These are phyloP conservation scores for Leptographium radiaticola DNA, from an alignment of 2,329 filamentous ascomycete species.

Conservation along the genomic window DNA sequence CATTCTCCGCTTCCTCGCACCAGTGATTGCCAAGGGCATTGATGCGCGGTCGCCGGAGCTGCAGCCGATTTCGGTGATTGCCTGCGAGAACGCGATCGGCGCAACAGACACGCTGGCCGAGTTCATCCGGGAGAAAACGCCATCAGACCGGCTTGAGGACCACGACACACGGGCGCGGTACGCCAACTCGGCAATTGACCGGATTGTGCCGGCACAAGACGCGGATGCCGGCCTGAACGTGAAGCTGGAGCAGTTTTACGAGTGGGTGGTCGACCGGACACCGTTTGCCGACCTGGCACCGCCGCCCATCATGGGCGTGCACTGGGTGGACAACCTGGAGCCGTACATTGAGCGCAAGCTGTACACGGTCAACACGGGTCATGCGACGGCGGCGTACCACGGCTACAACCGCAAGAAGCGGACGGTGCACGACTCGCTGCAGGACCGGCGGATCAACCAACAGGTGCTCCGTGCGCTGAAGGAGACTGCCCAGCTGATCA, in stretches of 20 bases:
- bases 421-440: conserved; percentile 80
- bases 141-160: conserved; percentile 49
- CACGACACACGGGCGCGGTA: conserved; percentile 70
- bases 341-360: conserved; percentile 99
- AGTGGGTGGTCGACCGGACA: conserved; percentile 89
- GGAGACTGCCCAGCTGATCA: conserved; percentile 79
- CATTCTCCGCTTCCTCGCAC: conserved; percentile 91
- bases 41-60: conserved; percentile 53
- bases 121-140: conserved; percentile 69
- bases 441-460: conserved; percentile 64
- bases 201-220: conserved; percentile 89
- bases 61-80: conserved; percentile 77
- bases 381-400: conserved; percentile 92
- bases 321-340: conserved; percentile 82
- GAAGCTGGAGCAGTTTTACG: conserved; percentile 95
- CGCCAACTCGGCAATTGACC: conserved; percentile 96
- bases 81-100: conserved; percentile 95
- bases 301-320: conserved; percentile 73
- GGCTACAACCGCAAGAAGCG: conserved; percentile 76
- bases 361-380: conserved; percentile 97
- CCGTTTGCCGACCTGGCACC: conserved; percentile 62
- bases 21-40: conserved; percentile 89
- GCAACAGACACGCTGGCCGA: conserved; percentile 79
- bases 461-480: conserved; percentile 68
- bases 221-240: conserved; percentile 72